Conservation (phyloP, 1,139 yeast species). For the Saccharomyces hybrid region DNA sequence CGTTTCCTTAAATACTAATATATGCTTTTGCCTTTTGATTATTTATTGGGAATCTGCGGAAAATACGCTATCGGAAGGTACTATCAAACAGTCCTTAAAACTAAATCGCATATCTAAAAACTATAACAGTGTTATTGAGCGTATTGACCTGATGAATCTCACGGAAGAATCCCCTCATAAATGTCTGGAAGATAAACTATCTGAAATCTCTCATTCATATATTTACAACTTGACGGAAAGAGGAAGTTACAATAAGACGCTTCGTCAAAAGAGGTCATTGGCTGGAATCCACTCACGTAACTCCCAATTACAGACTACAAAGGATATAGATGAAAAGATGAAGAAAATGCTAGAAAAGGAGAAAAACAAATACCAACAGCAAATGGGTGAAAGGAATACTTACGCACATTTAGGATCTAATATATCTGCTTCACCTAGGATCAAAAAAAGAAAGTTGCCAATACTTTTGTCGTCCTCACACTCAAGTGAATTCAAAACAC, state of each 20-base stretch:
- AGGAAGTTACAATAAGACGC: conserved; percentile 17
- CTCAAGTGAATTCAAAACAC: conserved; percentile 24
- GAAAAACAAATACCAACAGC: conserved; percentile 11
- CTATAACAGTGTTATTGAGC: conserved; percentile 21
- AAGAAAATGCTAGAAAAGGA: conserved; percentile 23
- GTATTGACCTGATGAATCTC: conserved; percentile 24
- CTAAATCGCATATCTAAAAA: conserved; percentile 22
- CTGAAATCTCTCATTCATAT: conserved; percentile 17
- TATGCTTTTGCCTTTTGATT: conserved; percentile 30
- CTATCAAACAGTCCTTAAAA: conserved; percentile 21
- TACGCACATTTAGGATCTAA: conserved; percentile 28
- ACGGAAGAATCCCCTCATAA: conserved; percentile 21
- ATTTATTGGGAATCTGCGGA: conserved; percentile 35
- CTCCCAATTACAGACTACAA: conserved; percentile 9
- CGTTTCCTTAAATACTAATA: conserved; percentile 30
- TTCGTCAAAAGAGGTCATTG: conserved; percentile 13
- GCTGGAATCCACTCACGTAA: conserved; percentile 10
- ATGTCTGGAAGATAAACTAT: conserved; percentile 19
- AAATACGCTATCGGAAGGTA: conserved; percentile 15
- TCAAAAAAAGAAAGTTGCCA: conserved; percentile 25
- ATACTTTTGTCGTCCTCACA: conserved; percentile 25
- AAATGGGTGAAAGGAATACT: conserved; percentile 19
- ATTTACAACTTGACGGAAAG: conserved; percentile 26
- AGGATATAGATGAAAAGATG: conserved; percentile 24
- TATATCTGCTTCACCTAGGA: conserved; percentile 28